Evolutionary conservation across 176 grass and related monocot genomes (phyloP).

Genomic region (Aechmea fasciata): DNA sequence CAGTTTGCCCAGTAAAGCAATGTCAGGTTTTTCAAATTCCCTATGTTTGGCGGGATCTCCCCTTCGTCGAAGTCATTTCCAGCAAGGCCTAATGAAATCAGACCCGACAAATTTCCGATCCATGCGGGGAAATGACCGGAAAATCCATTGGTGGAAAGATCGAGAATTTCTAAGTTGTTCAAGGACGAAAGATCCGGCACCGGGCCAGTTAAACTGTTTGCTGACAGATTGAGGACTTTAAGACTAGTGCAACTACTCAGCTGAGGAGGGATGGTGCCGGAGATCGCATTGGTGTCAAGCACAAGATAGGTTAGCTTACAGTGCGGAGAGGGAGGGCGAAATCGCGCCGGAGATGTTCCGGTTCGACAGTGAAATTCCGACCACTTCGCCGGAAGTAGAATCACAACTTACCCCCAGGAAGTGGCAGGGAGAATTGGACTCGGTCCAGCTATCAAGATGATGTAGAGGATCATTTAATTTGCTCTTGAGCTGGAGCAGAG

Average conservation of each 20-base stretch:
- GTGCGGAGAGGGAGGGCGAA: constrained; percentile 33
- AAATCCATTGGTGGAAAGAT: constrained; percentile 42
- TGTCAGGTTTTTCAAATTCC: constrained; percentile 71
- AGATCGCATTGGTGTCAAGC: constrained; percentile 44
- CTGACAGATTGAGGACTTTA: constrained; percentile 46
- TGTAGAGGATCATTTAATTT: constrained; percentile 47
- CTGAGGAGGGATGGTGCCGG: constrained; percentile 40
- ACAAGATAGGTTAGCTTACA: constrained; percentile 30
- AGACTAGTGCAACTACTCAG: constrained; percentile 40
- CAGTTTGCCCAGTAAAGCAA: constrained; percentile 45
- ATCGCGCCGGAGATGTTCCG: constrained; percentile 60
- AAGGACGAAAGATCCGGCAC: constrained; percentile 51
- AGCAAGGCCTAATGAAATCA: constrained; percentile 43
- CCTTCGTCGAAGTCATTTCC: constrained; percentile 38
- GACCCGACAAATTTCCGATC: constrained; percentile 27
- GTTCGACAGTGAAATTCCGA: constrained; percentile 39
- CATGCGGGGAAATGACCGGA: constrained; percentile 41
- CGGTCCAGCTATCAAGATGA: constrained; percentile 52
- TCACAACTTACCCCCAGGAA: constrained; percentile 53
- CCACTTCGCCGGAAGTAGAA: constrained; percentile 21
- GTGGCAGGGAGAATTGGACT: constrained; percentile 32
- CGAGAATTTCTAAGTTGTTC: constrained; percentile 30
- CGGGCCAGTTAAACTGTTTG: constrained; percentile 37
- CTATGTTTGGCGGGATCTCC: constrained; percentile 42
- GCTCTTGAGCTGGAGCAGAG: constrained; percentile 66